Conservation (phyloP, 192 early-diverging fungal genomes). For the Dispira parvispora region DNA sequence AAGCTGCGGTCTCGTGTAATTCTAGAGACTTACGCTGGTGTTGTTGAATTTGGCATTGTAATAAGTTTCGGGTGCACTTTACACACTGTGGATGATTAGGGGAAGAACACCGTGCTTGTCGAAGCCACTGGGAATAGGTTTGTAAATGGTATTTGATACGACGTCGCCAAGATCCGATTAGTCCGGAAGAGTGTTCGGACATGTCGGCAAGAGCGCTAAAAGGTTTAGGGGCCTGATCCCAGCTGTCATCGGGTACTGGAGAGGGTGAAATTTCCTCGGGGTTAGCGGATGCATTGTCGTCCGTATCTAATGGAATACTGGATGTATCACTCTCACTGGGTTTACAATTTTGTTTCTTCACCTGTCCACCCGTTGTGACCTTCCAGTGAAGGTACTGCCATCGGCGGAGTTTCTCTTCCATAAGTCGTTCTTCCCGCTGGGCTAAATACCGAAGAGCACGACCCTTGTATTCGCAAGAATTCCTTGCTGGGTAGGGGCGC, state of each 20-base stretch:
- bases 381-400: not conserved
- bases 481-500: not conserved
- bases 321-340: no score
- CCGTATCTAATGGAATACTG: not conserved
- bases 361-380: no score
- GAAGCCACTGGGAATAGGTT: not conserved
- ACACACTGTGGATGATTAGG: not conserved
- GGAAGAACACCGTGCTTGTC: not conserved
- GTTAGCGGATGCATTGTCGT: not conserved
- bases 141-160: not conserved
- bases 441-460: not conserved
- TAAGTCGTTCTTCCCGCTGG: not conserved
- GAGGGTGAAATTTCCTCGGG: no score
- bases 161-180: not conserved
- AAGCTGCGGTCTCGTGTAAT: not conserved
- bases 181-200: not conserved
- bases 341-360: no score
- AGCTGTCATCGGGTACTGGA: no score
- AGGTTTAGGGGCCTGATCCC: no score
- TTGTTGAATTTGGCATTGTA: not conserved
- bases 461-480: not conserved
- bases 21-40: not conserved
- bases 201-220: not conserved
- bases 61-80: not conserved
- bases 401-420: not conserved